Evolutionary conservation across 306 rosid species (phyloP).

Genomic region (Casuarina cunninghamiana): DNA sequence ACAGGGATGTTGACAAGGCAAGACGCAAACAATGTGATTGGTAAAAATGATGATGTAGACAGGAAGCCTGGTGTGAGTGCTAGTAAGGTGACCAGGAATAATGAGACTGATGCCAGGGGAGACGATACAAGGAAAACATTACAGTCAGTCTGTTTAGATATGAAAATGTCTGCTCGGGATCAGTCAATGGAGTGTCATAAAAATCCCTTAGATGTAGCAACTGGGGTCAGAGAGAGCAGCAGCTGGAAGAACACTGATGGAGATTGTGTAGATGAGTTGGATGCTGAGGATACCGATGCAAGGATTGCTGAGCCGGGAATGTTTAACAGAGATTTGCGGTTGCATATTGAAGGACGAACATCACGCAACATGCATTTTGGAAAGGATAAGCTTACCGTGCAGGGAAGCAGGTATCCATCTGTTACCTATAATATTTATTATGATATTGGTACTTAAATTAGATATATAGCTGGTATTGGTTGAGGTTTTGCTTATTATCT

Average conservation of each 20-base stretch:
- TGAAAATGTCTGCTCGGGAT: not conserved
- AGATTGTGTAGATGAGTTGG: not conserved
- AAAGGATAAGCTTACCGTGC: not conserved
- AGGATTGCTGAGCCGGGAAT: not conserved
- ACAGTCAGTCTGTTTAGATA: not conserved
- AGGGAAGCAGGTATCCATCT: slow-evolving; percentile 3
- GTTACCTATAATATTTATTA: not conserved
- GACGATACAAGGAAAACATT: not conserved
- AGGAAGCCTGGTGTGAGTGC: not conserved
- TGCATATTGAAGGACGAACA: not conserved
- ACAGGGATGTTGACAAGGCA: not conserved
- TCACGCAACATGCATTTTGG: not conserved
- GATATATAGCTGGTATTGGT: not conserved
- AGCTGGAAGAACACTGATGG: slow-evolving; percentile 4
- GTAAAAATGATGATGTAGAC: not conserved
- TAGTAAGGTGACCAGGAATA: not conserved
- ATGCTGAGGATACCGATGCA: slow-evolving; percentile 4
- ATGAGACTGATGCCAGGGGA: not conserved
- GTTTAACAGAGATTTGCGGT: slow-evolving; percentile 8
- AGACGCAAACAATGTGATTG: slow-evolving; percentile 1
- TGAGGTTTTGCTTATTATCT: not conserved
- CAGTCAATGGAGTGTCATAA: not conserved
- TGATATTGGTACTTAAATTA: not conserved
- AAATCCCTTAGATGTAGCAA: not conserved
- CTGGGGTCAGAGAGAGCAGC: not conserved